phyloP scores from a whole-genome alignment of 2,329 filamentous ascomycete genomes.

The Paraphaeosphaeria minitans region DNA sequence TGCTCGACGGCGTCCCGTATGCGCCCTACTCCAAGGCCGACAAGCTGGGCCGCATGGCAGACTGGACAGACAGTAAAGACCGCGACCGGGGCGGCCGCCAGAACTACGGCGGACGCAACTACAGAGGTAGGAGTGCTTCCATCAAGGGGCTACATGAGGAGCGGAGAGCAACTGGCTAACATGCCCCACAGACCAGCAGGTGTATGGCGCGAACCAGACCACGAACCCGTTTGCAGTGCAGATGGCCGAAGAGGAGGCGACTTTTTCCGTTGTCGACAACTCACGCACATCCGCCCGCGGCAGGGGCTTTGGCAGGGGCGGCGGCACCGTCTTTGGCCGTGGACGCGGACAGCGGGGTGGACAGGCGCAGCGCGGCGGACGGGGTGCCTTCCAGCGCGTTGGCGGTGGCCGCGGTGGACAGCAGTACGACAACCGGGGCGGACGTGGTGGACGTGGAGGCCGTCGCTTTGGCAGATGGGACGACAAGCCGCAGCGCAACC shows the following conservation, averaged over 20 bases:
- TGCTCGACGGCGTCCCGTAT: conserved; percentile 92
- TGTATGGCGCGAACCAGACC: conserved; percentile 88
- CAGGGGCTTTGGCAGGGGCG: conserved; percentile 80
- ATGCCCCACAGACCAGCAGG: conserved; percentile 77
- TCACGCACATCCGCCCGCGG: conserved; percentile 83
- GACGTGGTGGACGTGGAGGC: conserved; percentile 72
- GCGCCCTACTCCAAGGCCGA: conserved; percentile 98
- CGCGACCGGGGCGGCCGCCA: conserved; percentile 78
- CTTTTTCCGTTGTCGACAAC: conserved; percentile 98
- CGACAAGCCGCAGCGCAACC: conserved; percentile 95
- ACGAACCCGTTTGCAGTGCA: conserved; percentile 83
- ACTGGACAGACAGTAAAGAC: conserved; percentile 95
- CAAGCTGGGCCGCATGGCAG: conserved; percentile 98
- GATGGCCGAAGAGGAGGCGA: conserved; percentile 91
- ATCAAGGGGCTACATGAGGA: not conserved
- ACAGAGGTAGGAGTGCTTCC: conserved; percentile 69
- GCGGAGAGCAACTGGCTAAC: conserved; percentile 19
- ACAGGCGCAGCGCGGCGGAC: conserved; percentile 71
- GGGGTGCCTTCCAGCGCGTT: conserved; percentile 75
- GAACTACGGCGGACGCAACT: conserved; percentile 86
- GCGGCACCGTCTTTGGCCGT: conserved; percentile 81
- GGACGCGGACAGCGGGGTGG: conserved; percentile 77
- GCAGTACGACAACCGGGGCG: conserved; percentile 71
- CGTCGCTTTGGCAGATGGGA: conserved; percentile 98
- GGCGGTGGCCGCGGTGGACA: conserved; percentile 71